phyloP scores from a whole-genome alignment of 169 alveolate species.

The Plasmodium vivax region DNA sequence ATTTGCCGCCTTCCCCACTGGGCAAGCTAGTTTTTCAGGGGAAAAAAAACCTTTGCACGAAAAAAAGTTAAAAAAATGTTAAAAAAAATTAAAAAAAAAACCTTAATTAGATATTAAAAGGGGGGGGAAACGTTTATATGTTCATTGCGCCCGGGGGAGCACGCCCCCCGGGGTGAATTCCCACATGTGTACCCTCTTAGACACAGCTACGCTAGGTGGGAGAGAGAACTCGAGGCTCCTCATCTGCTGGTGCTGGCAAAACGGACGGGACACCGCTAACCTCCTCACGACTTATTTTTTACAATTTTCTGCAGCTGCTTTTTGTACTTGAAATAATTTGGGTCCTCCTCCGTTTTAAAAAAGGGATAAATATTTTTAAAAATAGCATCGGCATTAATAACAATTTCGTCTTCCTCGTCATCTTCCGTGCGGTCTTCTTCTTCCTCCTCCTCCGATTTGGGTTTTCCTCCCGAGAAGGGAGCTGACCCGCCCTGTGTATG shows the following conservation, averaged over 20 bases:
- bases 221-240: background rate
- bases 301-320: constrained; percentile 20
- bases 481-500: background rate
- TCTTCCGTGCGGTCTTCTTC: constrained; percentile 3
- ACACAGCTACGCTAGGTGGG: background rate
- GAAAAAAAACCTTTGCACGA: background rate
- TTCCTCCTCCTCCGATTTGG: background rate
- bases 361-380: constrained; percentile 70
- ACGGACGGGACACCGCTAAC: background rate
- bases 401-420: constrained; percentile 41
- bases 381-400: constrained; percentile 36
- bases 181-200: background rate
- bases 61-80: background rate
- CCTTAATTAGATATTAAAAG: background rate
- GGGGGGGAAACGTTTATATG: background rate
- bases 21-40: background rate
- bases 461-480: background rate
- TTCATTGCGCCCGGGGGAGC: background rate
- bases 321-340: constrained; percentile 14
- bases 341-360: constrained; percentile 66
- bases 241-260: background rate
- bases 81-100: background rate
- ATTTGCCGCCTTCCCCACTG: background rate
- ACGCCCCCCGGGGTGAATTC: background rate
- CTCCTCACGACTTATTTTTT: background rate